Base-by-base conservation (phyloP, 108 stramenopile genomes). In the Pseudonitzschia multiseries region DNA sequence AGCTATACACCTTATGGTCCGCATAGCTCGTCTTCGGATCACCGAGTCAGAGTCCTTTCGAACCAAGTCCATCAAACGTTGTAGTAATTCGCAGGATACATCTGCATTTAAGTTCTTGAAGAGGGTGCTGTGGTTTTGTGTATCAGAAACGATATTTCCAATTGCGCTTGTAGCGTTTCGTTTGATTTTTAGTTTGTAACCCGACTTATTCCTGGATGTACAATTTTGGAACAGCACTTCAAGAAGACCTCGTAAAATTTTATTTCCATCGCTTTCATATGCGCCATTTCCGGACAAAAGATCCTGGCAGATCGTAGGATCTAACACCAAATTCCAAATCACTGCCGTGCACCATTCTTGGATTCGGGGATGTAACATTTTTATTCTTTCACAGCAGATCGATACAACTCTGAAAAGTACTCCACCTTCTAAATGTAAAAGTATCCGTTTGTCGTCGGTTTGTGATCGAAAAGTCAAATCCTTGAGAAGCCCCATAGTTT, bases 281-380 rank as follows among this genome's bases (percentile, higher is more conserved):
- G 63, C 26, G 32, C 20, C 20, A 22, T 70, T 44, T 44, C 18
- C 28, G 1, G 33, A 62, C 77, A 78, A 15, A 2, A 78, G 17
- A 18, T 41, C n/a, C 17, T 68, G 41, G 22, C 77, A 62, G 12
- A 68, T 68, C 0, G 20, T 1, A 31, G 51, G 57, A 28, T 74
- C 73, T 12, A 81, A 42, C 0, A 52, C 77, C 26, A 82, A 62
- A 72, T 82, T 82, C 81, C 81, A 82, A 52, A 78, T 70, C 12
- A 89, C 76, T 28, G 83, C 81, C 10, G 86, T 86, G 22, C 79
- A 56, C 52, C 56, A 75, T 61, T 81, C 85, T 26, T 42, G 31
- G 15, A 75, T 36, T 40, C 68, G 59, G 20, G 46, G 20, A 22
- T 60, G 41, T 9, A 56, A 28, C 1, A 14, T 22, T 14, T 40